Conservation (phyloP, 2,329 filamentous ascomycete genomes). For the Byssothecium circinans region DNA sequence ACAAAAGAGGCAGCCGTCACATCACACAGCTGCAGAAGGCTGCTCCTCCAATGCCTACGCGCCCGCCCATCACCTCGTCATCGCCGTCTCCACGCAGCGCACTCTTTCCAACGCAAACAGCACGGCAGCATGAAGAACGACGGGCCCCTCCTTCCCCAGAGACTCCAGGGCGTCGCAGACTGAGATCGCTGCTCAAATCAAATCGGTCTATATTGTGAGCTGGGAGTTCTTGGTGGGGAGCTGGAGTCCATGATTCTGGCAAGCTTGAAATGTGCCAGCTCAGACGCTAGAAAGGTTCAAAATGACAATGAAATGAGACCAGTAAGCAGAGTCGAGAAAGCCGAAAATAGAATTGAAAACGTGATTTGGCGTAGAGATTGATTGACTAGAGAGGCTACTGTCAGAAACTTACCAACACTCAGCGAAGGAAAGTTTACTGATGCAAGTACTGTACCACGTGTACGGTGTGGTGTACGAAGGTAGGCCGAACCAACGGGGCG, state of each 20-base stretch:
- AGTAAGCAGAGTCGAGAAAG: background rate
- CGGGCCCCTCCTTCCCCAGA: slow-evolving; percentile 2
- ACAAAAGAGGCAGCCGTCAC: slow-evolving; percentile 1
- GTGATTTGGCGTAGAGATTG: background rate
- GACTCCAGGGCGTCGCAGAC: slow-evolving; percentile 5
- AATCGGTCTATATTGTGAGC: slow-evolving; percentile 6
- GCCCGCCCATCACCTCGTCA: slow-evolving; percentile 7
- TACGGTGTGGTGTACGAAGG: no score
- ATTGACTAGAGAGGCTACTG: no score
- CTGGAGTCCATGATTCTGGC: background rate
- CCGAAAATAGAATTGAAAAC: background rate
- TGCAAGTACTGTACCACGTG: no score
- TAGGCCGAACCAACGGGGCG: no score
- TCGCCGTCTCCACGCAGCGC: background rate
- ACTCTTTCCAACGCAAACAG: slow-evolving; percentile 3
- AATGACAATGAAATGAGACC: background rate
- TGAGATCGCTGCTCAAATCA: slow-evolving; percentile 10
- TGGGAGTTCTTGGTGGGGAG: background rate
- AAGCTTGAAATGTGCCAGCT: background rate
- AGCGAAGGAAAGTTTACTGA: no score
- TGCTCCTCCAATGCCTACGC: slow-evolving; percentile 13
- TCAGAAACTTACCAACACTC: no score
- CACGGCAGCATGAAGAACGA: slow-evolving; percentile 1
- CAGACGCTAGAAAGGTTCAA: background rate
- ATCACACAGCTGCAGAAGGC: slow-evolving; percentile 1